These are phyloP conservation scores for Neurospora tetrasperma DNA, from an alignment of 495 filamentous ascomycete species.

Conservation along the genomic window DNA sequence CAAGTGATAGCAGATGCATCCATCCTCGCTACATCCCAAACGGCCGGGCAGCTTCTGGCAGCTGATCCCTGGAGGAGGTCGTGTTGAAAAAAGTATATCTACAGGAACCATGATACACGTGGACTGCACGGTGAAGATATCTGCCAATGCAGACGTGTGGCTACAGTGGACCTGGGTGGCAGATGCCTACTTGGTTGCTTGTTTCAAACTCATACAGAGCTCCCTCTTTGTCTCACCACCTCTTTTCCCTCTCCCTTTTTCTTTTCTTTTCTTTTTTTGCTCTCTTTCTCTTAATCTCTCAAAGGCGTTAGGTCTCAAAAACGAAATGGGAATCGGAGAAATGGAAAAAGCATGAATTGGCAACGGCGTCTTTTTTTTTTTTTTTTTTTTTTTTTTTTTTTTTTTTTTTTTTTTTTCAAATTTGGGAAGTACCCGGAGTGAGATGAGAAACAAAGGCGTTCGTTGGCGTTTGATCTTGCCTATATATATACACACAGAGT, in stretches of 20 bases:
- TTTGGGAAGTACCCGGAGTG: not conserved
- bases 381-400: too few relatives aligned
- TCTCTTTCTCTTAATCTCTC: too few relatives aligned
- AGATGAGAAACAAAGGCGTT: not conserved
- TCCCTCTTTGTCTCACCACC: not conserved
- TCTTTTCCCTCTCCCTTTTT: not conserved
- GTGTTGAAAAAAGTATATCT: too few relatives aligned
- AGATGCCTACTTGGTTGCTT: not conserved
- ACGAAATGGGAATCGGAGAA: not conserved
- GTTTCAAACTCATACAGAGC: not conserved
- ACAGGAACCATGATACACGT: too few relatives aligned
- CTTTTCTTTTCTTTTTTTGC: not conserved
- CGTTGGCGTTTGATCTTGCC: not conserved
- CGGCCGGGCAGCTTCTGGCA: too few relatives aligned
- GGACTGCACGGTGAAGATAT: too few relatives aligned
- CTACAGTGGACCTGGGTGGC: too few relatives aligned
- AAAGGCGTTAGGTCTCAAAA: not conserved
- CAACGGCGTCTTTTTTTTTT: not conserved
- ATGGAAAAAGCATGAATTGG: not conserved
- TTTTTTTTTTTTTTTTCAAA: too few relatives aligned
- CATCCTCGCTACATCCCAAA: too few relatives aligned
- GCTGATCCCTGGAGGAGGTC: too few relatives aligned
- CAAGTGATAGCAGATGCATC: too few relatives aligned
- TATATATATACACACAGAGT: not conserved
- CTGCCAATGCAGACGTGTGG: too few relatives aligned